These are phyloP conservation scores for Puya raimondii DNA, from an alignment of 176 grass and related monocot species.

Conservation along the genomic window DNA sequence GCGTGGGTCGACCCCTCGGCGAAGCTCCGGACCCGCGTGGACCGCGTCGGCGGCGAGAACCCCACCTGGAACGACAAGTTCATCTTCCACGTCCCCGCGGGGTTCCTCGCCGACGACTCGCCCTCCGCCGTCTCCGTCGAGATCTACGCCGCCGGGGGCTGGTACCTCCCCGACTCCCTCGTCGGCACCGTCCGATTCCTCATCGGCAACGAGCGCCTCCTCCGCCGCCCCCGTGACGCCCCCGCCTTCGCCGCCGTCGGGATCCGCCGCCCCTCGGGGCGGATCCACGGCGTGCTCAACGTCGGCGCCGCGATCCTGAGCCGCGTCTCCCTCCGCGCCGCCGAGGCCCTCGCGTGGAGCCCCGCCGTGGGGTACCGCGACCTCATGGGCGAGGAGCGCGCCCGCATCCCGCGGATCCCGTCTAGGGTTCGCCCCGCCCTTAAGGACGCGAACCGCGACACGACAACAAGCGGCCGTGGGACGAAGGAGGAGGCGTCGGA, in stretches of 20 bases:
- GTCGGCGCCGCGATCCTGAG: conserved; percentile 40
- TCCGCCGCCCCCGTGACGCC: conserved; percentile 36
- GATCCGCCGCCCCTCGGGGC: conserved; percentile 42
- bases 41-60: conserved; percentile 53
- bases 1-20: conserved; percentile 57
- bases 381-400: conserved; percentile 40
- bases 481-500: conserved; percentile 17
- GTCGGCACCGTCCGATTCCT: conserved; percentile 66
- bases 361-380: conserved; percentile 58
- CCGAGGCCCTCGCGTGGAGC: conserved; percentile 42
- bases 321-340: conserved; percentile 32
- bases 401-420: conserved; percentile 26
- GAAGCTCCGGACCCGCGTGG: conserved; percentile 57
- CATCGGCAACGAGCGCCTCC: conserved; percentile 56
- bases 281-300: conserved; percentile 49
- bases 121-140: conserved; percentile 55
- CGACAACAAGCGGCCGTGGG: conserved; percentile 14
- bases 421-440: conserved; percentile 28
- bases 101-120: conserved; percentile 57
- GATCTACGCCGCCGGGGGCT: conserved; percentile 52
- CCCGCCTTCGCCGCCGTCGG: conserved; percentile 78
- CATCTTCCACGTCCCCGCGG: conserved; percentile 52
- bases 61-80: conserved; percentile 87
- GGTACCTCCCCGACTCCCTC: conserved; percentile 43
- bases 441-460: conserved; percentile 6